Evolutionary conservation across 495 filamentous ascomycete genomes (phyloP), one percentile per base, ranked within the genome.

Genomic region (Aspergillus coremiiformis): DNA sequence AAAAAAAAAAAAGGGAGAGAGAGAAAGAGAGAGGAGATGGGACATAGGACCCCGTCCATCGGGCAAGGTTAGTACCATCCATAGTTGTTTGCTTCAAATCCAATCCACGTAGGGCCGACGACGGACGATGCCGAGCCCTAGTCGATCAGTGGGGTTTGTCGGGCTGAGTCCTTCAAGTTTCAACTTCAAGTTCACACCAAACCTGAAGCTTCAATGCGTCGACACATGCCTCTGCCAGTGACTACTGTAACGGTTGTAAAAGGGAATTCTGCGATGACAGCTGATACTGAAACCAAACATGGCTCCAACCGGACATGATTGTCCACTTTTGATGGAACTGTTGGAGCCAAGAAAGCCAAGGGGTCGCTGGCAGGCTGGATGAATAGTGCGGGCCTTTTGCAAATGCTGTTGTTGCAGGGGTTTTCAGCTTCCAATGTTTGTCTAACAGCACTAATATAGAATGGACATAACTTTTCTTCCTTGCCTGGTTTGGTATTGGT

Each of bases 121-220:
- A 30, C 46, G 53, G 42, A 47, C 44, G 30, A 49, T 39, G 29
- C 49, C 49, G 39, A 51, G 39, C 49, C 39, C 27, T 48, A 51
- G 53, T 51, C 47, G 53, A 55, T 55, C 53, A 55, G 53, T 55
- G 53, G 53, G 47, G 53, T 35, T 24, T 20, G 30, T 47, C 41
- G 48, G 53, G 45, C 52, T 54, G 52, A 54, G 46, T 37, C n/a
- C 29, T 27, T 46, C 41, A 45, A 7, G 14, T 45, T 21, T 26
- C 19, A 43, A 43, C 19, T 43, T 17, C 20, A 22, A 43, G 22
- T n/a, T n/a, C 19, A 43, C 2, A 12, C 32, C 10, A 14, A 12
- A 35, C 32, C 32, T 12, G 11, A 12, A 32, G 32, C 14, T 15
- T 35, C 1, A 35, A 12, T 10, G 9, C 32, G 5, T n/a, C 14